Base-by-base conservation (phyloP, 2,329 filamentous ascomycete species). In the Alternaria incomplexa region DNA sequence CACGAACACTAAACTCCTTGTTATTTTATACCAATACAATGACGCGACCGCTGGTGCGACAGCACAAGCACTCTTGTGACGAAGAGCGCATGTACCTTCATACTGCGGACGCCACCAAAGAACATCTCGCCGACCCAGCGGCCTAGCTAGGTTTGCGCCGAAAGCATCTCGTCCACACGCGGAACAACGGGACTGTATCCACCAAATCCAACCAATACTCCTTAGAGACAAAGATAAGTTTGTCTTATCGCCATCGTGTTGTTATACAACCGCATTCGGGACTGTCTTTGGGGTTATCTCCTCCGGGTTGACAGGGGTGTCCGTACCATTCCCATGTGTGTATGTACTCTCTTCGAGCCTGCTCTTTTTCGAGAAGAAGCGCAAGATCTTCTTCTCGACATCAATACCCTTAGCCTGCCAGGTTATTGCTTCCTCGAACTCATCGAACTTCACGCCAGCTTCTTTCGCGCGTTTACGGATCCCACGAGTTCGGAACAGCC, bases 401-500 rank as follows among this genome's bases (percentile, higher is more conserved):
- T 74, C 69, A 25, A 73, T 55, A 0, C 73, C 73, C 26, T 64
- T 65, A 4, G 64, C 44, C 32, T 75, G 72, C 73, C 73, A 75
- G 30, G 66, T 58, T 9, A 58, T 30, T 6, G 63, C 61, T 43
- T 88, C 86, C 56, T 86, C 83, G 2, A 80, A 85, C 69, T 83
- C 84, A 4, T 84, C 85, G 15, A 82, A 76, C 1, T 73, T 74
- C 56, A 83, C 82, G 3, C 72, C 72, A 11, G 60, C 57, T 43
- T 65, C 70, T 36, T 70, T 68, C 12, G 86, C 87, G 58, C 82
- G 80, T 62, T 79, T 82, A 12, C 85, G 81, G 30, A 88, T 76
- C 30, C 76, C 75, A 20, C 84, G 81, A 5, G 86, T 86, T 25
- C 86, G 83, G 44, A 85, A 62, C 5, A 84, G 76, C 87, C 87